phyloP scores from a whole-genome alignment of 208 protist genomes.

The Herpetomonas samuelpessoai region DNA sequence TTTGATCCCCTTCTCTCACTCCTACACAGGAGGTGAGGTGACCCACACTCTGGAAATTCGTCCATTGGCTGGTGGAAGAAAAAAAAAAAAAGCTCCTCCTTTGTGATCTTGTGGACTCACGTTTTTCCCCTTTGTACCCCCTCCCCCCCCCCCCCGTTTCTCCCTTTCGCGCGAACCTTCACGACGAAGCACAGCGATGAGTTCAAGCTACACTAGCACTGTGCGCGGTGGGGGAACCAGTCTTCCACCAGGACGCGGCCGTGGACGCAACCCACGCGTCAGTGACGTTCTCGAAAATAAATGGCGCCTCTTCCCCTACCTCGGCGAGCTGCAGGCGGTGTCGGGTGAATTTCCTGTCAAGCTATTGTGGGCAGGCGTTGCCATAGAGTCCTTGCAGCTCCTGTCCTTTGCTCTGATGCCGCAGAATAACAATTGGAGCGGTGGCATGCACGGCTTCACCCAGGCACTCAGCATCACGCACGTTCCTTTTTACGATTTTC shows the following conservation, averaged over 20 bases:
- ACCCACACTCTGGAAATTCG: no score
- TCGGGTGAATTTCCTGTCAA: constrained; percentile 3
- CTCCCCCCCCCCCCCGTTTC: no score
- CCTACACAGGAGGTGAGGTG: no score
- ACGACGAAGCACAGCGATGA: no score
- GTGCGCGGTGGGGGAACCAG: no score
- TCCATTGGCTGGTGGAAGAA: no score
- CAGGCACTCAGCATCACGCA: constrained; percentile 15
- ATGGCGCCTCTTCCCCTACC: constrained; percentile 15
- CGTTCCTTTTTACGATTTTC: constrained; percentile 19
- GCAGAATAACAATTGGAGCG: constrained; percentile 11
- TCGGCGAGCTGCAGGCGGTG: constrained; percentile 9
- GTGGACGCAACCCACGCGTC: not conserved
- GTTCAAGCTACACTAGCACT: no score
- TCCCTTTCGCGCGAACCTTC: no score
- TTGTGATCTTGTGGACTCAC: no score
- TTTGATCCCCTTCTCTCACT: no score
- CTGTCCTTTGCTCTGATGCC: constrained; percentile 17
- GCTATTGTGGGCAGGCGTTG: constrained; percentile 5
- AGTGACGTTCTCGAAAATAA: constrained; percentile 8
- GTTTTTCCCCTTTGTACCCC: no score
- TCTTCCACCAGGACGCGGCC: not conserved
- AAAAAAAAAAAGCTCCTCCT: no score
- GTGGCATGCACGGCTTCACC: constrained; percentile 8
- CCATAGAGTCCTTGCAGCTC: constrained; percentile 15